Evolutionary conservation across 768 basidiomycete species (phyloP).

Genomic region (Rhodotorula toruloides): DNA sequence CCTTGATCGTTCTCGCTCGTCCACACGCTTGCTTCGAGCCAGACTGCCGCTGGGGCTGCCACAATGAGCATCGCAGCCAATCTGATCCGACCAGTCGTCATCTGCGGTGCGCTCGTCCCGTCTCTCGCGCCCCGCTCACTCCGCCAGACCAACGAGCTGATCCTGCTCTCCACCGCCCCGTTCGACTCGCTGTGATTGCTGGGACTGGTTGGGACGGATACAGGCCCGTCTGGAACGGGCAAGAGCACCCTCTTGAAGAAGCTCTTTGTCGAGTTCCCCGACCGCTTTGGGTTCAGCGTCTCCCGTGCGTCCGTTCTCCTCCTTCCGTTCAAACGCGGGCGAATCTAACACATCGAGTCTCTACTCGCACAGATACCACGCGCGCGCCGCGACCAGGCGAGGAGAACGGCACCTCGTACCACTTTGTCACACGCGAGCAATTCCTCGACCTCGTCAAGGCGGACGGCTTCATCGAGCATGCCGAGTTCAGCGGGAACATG

Average conservation of each 20-base stretch:
- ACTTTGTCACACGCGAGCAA: slow-evolving; percentile 67
- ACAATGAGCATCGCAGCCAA: background rate
- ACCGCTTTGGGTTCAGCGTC: slow-evolving; percentile 85
- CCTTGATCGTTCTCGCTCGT: background rate
- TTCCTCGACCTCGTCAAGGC: slow-evolving; percentile 67
- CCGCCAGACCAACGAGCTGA: background rate
- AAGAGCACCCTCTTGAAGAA: slow-evolving; percentile 82
- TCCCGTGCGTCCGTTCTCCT: slow-evolving; percentile 60
- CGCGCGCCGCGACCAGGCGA: slow-evolving; percentile 77
- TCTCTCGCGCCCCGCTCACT: background rate
- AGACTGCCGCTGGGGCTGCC: background rate
- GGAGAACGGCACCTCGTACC: slow-evolving; percentile 72
- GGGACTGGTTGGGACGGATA: too few species aligned
- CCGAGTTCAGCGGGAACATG: slow-evolving; percentile 83
- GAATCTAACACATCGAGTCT: background rate
- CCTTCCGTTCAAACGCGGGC: background rate
- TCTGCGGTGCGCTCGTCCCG: slow-evolving; percentile 57
- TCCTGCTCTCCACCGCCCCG: background rate
- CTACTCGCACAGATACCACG: slow-evolving; percentile 66
- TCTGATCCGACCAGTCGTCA: slow-evolving; percentile 59
- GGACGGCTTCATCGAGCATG: slow-evolving; percentile 84
- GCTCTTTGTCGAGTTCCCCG: slow-evolving; percentile 73
- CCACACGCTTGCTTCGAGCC: too few species aligned
- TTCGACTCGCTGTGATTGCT: too few species aligned
- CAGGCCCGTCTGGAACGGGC: slow-evolving; percentile 75